Percentiles rank a stretch among this genome's conserved stretches.
Evolutionary conservation across 805 yeast genomes (phyloP).

Genomic region (Yamadazyma phyllophila): DNA sequence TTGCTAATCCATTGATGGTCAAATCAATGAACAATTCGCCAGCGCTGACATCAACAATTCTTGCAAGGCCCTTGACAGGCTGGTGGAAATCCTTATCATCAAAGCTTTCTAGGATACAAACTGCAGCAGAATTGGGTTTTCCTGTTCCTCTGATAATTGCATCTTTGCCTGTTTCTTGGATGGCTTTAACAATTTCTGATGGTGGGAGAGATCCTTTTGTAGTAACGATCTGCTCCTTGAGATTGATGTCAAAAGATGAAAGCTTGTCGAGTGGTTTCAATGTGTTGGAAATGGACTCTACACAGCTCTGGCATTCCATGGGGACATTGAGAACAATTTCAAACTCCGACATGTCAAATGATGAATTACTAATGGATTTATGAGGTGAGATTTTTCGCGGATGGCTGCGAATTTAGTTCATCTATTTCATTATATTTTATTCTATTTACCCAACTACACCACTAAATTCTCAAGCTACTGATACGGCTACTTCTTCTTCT

Average conservation of each 20-base stretch:
- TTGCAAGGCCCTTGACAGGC: slow-evolving; percentile 83
- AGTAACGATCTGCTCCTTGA: slow-evolving; percentile 58
- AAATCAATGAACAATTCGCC: slow-evolving; percentile 66
- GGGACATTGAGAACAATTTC: slow-evolving; percentile 85
- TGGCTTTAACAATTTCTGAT: slow-evolving; percentile 61
- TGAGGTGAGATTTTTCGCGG: background rate
- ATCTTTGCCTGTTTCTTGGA: slow-evolving; percentile 77
- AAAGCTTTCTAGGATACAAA: slow-evolving; percentile 79
- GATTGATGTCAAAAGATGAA: slow-evolving; percentile 51
- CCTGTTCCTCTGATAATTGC: slow-evolving; percentile 94
- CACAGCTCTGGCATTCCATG: slow-evolving; percentile 74
- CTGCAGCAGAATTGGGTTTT: slow-evolving; percentile 83
- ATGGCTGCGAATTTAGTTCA: slow-evolving; percentile 1
- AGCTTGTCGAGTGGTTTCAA: slow-evolving; percentile 53
- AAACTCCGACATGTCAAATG: slow-evolving; percentile 20
- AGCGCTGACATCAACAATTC: slow-evolving; percentile 68
- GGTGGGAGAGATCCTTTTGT: slow-evolving; percentile 76
- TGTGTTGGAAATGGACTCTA: slow-evolving; percentile 54
- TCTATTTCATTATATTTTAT: background rate
- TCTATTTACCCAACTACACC: background rate
- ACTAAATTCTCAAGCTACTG: slow-evolving; percentile 43
- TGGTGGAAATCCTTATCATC: slow-evolving; percentile 42
- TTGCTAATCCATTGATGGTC: slow-evolving; percentile 68
- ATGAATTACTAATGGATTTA: background rate
- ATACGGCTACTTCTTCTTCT: slow-evolving; percentile 37